Evolutionary conservation across 2,329 filamentous ascomycete species (phyloP).

Genomic region (Alternaria gansuensis): DNA sequence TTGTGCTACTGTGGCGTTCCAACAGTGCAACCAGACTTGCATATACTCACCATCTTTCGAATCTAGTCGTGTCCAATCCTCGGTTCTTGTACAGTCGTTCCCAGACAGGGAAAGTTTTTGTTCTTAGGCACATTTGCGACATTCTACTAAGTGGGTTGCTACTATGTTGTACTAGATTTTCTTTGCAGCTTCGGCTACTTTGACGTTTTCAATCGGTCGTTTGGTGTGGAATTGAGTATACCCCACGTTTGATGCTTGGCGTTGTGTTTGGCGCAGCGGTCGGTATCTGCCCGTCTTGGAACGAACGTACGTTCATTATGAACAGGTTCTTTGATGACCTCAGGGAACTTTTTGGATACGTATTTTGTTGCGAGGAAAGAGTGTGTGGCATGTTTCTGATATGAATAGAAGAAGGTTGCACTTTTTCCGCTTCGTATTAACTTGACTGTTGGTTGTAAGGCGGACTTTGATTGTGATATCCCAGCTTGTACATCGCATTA

Average conservation of each 20-base stretch:
- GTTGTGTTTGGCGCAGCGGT: not conserved
- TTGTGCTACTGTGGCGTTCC: constrained; percentile 7
- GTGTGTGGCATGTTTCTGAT: too few species aligned
- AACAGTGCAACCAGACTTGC: constrained; percentile 7
- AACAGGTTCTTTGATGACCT: too few species aligned
- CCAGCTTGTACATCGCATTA: not conserved
- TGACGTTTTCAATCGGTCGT: not conserved
- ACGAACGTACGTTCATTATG: too few species aligned
- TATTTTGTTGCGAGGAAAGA: too few species aligned
- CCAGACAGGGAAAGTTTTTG: not conserved
- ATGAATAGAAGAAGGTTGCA: too few species aligned
- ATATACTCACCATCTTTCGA: not conserved
- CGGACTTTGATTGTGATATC: too few species aligned
- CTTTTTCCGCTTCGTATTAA: too few species aligned
- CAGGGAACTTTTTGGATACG: too few species aligned
- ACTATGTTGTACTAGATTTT: not conserved
- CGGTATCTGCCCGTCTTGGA: not conserved
- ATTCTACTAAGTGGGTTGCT: not conserved
- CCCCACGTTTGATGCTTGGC: not conserved
- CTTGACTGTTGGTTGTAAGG: too few species aligned
- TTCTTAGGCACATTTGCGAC: not conserved
- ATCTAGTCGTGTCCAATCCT: not conserved
- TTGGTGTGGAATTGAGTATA: not conserved
- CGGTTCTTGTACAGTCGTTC: not conserved
- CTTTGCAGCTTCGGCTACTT: not conserved